Evolutionary conservation across 352 stramenopile genomes (phyloP).

Genomic region (Phytophthora citrophthora): DNA sequence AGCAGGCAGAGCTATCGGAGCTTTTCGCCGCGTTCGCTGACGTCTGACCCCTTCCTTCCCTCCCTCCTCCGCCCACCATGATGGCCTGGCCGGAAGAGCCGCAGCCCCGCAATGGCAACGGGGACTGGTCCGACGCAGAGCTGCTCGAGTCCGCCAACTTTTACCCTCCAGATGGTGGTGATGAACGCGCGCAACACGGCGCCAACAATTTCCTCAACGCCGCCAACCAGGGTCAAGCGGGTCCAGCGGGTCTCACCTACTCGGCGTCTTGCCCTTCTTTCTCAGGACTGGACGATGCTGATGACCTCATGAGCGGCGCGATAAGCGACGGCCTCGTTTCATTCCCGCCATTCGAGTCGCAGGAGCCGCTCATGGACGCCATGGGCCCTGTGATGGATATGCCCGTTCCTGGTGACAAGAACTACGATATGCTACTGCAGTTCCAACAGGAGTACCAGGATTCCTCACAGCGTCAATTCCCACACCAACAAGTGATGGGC

Average conservation of each 20-base stretch:
- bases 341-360: constrained; percentile 16
- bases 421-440: constrained; percentile 66
- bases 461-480: constrained; percentile 52
- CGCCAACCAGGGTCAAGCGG: constrained; percentile 4
- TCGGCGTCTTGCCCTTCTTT: constrained; percentile 82
- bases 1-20: constrained; percentile 1
- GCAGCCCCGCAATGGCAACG: constrained; percentile 13
- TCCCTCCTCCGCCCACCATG: constrained; percentile 17
- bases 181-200: constrained; percentile 42
- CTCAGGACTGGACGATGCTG: constrained; percentile 62
- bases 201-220: constrained; percentile 30
- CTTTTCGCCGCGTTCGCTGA: neutral
- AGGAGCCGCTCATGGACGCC: constrained; percentile 37
- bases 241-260: constrained; percentile 48
- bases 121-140: constrained; percentile 29
- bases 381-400: constrained; percentile 2
- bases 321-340: constrained; percentile 31
- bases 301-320: constrained; percentile 57
- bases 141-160: constrained; percentile 36
- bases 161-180: constrained; percentile 13
- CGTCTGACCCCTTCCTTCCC: neutral
- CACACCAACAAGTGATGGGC: constrained; percentile 50
- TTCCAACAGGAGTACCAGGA: constrained; percentile 64
- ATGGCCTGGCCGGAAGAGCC: constrained; percentile 47
- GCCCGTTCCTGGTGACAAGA: constrained; percentile 39